Conservation (phyloP, 2,329 filamentous ascomycete genomes). For the Pseudogymnoascus destructans region DNA sequence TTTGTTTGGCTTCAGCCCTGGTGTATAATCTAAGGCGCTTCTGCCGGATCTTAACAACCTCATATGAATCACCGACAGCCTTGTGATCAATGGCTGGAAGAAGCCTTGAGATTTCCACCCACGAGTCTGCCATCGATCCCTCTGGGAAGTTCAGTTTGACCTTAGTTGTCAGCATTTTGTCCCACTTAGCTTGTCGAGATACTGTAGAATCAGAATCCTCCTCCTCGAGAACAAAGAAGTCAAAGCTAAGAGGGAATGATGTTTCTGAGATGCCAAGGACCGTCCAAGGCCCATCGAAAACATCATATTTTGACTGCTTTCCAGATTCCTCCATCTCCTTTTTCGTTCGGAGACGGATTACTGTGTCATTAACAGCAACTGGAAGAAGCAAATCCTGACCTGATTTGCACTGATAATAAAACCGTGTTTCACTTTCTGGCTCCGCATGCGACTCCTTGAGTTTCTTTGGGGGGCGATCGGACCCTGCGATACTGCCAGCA, state of each 20-base stretch:
- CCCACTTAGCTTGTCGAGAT: conserved; percentile 1
- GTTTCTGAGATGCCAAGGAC: conserved; percentile 2
- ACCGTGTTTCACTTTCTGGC: not conserved
- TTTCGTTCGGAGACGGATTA: not conserved
- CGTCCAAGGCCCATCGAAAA: conserved; percentile 10
- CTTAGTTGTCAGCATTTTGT: conserved; percentile 10
- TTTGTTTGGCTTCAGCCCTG: not conserved
- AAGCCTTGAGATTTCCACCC: conserved; percentile 8
- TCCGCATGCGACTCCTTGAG: not conserved
- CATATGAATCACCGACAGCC: not conserved
- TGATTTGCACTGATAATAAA: conserved; percentile 1
- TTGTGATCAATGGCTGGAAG: conserved; percentile 7
- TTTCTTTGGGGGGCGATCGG: not conserved
- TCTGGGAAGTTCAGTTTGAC: conserved; percentile 6
- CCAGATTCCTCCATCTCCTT: conserved; percentile 2
- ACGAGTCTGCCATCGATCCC: not conserved
- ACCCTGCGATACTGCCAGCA: not conserved
- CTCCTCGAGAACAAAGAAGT: not conserved
- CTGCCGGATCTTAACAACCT: conserved; percentile 10
- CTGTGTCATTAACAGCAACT: not conserved
- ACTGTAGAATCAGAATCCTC: not conserved
- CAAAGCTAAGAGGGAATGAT: not conserved
- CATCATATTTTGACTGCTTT: conserved; percentile 6
- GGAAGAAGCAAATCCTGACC: not conserved
- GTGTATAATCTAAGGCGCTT: conserved; percentile 6